These are phyloP conservation scores for Myxozyma mucilagina DNA, from an alignment of 805 yeast species.

Conservation along the genomic window DNA sequence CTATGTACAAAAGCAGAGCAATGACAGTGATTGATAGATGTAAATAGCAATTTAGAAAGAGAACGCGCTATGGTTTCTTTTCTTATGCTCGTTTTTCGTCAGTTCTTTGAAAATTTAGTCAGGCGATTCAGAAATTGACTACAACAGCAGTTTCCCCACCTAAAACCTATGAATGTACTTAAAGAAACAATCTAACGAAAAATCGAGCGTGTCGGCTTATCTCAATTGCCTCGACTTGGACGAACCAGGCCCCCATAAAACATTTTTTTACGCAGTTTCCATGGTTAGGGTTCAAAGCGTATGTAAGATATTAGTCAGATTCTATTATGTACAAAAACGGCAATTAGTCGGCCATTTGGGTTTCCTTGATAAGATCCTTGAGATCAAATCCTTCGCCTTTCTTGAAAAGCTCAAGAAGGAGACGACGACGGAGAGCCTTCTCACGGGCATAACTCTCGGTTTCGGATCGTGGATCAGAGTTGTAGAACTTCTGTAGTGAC, in stretches of 20 bases:
- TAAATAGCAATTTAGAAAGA: too few relatives aligned
- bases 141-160: background rate
- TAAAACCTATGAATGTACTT: background rate
- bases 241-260: background rate
- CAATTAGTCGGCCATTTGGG: constrained; percentile 64
- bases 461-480: constrained; percentile 49
- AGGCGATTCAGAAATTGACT: background rate
- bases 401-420: constrained; percentile 67
- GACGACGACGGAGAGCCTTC: constrained; percentile 48
- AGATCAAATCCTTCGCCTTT: constrained; percentile 66
- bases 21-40: too few relatives aligned
- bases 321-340: constrained; percentile 8
- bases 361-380: constrained; percentile 66
- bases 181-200: background rate
- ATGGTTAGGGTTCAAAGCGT: background rate
- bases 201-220: background rate
- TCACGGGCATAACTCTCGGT: constrained; percentile 48
- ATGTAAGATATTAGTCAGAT: background rate
- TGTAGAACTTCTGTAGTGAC: constrained; percentile 76
- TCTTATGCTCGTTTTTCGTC: too few relatives aligned
- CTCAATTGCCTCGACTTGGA: background rate
- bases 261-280: background rate
- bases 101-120: too few relatives aligned
- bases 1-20: background rate
- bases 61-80: too few relatives aligned